Conservation (phyloP, 2,329 filamentous ascomycete genomes). For the Whalleya microplaca region DNA sequence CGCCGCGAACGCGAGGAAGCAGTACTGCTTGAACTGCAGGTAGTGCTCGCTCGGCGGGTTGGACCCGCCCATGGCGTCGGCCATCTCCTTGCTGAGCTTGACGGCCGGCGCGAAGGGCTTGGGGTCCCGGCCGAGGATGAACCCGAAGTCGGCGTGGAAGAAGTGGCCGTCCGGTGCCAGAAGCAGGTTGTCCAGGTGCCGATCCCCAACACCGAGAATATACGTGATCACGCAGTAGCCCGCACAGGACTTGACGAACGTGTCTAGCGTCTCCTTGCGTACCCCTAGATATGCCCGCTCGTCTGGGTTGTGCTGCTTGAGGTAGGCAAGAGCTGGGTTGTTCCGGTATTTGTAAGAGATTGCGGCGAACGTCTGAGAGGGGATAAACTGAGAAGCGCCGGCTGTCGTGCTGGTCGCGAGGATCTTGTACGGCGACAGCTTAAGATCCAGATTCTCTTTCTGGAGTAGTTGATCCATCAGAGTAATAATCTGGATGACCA, state of each 20-base stretch:
- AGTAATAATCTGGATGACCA: conserved; percentile 96
- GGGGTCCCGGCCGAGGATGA: conserved; percentile 94
- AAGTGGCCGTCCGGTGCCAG: conserved; percentile 90
- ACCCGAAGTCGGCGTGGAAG: conserved; percentile 98
- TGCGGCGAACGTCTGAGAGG: conserved; percentile 80
- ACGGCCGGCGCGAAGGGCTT: conserved; percentile 97
- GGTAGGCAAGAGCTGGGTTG: conserved; percentile 76
- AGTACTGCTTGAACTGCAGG: conserved; percentile 89
- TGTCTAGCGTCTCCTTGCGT: conserved; percentile 90
- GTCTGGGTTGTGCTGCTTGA: conserved; percentile 89
- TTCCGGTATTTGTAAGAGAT: conserved; percentile 82
- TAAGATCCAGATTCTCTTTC: conserved; percentile 95
- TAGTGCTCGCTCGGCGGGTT: conserved; percentile 73
- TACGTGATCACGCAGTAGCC: conserved; percentile 99
- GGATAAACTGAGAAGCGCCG: conserved; percentile 91
- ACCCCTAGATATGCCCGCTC: conserved; percentile 80
- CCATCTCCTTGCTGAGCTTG: conserved; percentile 98
- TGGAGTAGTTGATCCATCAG: conserved; percentile 95
- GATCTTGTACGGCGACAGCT: conserved; percentile 94
- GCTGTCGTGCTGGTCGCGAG: conserved; percentile 88
- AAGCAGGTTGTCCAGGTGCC: conserved; percentile 93
- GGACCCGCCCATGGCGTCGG: conserved; percentile 94
- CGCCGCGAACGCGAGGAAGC: conserved; percentile 91
- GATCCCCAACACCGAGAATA: conserved; percentile 92
- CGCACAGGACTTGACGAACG: conserved; percentile 92